Base-by-base conservation (phyloP, 805 yeast species). In the Nakazawaea ambrosiae region DNA sequence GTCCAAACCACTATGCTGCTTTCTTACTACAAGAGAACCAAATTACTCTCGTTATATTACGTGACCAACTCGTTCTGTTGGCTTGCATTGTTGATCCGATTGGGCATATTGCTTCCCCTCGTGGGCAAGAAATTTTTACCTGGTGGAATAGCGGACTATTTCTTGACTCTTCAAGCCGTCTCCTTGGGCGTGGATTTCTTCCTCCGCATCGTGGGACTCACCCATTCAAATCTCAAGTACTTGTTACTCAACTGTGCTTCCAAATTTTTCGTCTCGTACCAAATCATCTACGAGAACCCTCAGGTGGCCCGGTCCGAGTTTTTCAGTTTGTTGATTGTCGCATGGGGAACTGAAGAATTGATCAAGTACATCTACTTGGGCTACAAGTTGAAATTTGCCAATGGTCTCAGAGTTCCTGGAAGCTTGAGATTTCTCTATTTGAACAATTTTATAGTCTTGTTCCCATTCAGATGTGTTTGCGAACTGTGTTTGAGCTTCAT, bases 71-170 rank as follows among this genome's bases (percentile, higher is more conserved):
- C 64, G 12, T 56, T 70, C 3, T 53, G 73, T 15, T 73, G 79
- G 78, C 47, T 63, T 6, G 62, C 73, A 42, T 70, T 75, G 42
- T 60, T 56, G 36, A 47, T 64, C 2, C 55, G 90, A 33, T 65
- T 78, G 44, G 38, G 66, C 11, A 56, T 78, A 1, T 57, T 81
- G 22, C 57, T 75, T 31, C 84, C 85, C 1, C 56, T 81, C 19
- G 85, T 78, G n/a, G 83, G 86, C 0, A 55, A 75, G 23, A 64
- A 63, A 45, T 81, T 78, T 45, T 54, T 81, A 16, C 82, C 87
- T 1, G 86, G 81, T 5, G 88, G 86, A 0, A 75, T 81, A 10
- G 83, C 84, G 31, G 82, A 74, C 45, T 81, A 78, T 56, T 71
- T 77, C 36, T 24, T 56, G 4, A 12, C 40, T 5, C 45, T 51